These are phyloP conservation scores for Boletus eberwhitei DNA, from an alignment of 768 basidiomycete species.

Conservation along the genomic window DNA sequence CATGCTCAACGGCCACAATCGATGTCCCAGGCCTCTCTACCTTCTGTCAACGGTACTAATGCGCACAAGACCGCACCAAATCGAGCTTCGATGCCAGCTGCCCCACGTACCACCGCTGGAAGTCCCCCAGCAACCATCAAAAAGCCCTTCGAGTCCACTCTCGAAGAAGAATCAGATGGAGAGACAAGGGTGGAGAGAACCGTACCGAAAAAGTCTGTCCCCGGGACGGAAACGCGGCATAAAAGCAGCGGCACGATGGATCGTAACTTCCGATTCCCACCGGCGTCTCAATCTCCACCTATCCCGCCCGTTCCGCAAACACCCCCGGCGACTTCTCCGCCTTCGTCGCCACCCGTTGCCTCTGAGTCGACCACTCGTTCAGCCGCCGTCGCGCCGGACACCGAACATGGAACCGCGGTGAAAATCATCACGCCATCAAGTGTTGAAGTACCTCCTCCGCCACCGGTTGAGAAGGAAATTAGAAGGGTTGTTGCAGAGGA, in stretches of 20 bases:
- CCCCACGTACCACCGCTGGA: constrained; percentile 40
- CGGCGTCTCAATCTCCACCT: constrained; percentile 14
- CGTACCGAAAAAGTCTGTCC: constrained; percentile 17
- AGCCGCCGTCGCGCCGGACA: not conserved
- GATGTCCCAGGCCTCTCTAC: constrained; percentile 66
- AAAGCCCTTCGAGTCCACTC: constrained; percentile 47
- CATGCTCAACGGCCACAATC: constrained; percentile 57
- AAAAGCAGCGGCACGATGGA: constrained; percentile 76
- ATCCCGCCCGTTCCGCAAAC: constrained; percentile 2
- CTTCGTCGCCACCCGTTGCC: constrained; percentile 22
- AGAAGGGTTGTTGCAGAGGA: constrained; percentile 45
- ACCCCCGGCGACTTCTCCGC: constrained; percentile 30
- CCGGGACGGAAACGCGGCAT: constrained; percentile 25
- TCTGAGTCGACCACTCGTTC: constrained; percentile 19
- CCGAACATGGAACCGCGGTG: constrained; percentile 13
- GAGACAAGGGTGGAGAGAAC: constrained; percentile 35
- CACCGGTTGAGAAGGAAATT: constrained; percentile 72
- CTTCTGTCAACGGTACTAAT: constrained; percentile 33
- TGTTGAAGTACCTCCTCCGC: constrained; percentile 78
- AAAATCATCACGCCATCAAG: constrained; percentile 54
- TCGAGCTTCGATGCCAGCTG: constrained; percentile 67
- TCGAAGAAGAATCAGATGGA: constrained; percentile 42
- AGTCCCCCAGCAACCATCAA: constrained; percentile 40
- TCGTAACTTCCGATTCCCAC: constrained; percentile 69
- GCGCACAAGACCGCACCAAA: constrained; percentile 39